These are phyloP conservation scores for Solanum phureja DNA, from an alignment of 257 asterid genomes.

Conservation along the genomic window DNA sequence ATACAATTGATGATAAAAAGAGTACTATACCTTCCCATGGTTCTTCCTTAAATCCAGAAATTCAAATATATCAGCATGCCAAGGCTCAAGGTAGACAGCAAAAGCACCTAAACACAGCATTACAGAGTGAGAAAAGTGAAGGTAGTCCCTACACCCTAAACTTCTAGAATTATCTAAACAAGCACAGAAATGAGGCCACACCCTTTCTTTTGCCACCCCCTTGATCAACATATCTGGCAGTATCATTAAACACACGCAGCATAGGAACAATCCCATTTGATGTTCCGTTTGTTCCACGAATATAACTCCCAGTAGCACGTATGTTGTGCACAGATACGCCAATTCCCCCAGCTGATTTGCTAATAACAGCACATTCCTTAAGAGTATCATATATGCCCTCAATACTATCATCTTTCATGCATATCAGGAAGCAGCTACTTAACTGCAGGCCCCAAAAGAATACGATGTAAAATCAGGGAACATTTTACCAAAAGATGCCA, in stretches of 20 bases:
- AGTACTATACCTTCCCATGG: slow-evolving; percentile 77
- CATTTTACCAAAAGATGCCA: not conserved
- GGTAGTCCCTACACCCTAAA: not conserved
- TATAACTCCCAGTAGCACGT: slow-evolving; percentile 95
- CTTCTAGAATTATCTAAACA: not conserved
- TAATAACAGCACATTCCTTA: slow-evolving; percentile 95
- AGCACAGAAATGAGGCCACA: slow-evolving; percentile 2
- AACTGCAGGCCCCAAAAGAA: slow-evolving; percentile 31
- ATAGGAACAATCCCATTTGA: slow-evolving; percentile 97
- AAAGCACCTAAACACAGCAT: slow-evolving; percentile 58
- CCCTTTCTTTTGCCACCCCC: slow-evolving; percentile 99
- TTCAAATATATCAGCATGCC: slow-evolving; percentile 91
- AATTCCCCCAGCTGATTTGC: slow-evolving; percentile 99
- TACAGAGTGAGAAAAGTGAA: slow-evolving; percentile 1
- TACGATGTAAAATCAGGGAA: not conserved
- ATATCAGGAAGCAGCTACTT: slow-evolving; percentile 91
- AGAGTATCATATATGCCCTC: slow-evolving; percentile 95
- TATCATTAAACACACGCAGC: slow-evolving; percentile 91
- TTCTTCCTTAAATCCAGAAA: slow-evolving; percentile 87
- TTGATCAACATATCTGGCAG: slow-evolving; percentile 94
- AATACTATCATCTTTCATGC: slow-evolving; percentile 97
- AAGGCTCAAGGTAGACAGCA: slow-evolving; percentile 97
- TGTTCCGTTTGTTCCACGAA: slow-evolving; percentile 93
- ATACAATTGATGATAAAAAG: not conserved
- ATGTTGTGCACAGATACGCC: slow-evolving; percentile 88